phyloP scores from a whole-genome alignment of 2,329 filamentous ascomycete species.

The Cordyceps fumosorosea region DNA sequence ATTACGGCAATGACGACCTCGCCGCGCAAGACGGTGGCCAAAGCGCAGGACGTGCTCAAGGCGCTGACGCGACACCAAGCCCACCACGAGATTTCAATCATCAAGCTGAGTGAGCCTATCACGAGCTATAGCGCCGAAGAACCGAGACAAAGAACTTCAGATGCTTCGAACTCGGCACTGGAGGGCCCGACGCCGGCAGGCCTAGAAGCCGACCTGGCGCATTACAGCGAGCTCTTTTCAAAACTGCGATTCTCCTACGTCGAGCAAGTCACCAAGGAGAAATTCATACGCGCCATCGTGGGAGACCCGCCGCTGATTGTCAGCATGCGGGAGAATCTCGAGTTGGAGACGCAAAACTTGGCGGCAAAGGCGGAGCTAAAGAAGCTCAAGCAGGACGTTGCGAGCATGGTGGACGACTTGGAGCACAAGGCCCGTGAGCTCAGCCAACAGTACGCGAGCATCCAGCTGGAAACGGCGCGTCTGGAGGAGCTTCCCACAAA shows the following conservation, averaged over 20 bases:
- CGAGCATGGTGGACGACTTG: slow-evolving; percentile 64
- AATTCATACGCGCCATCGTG: slow-evolving; percentile 88
- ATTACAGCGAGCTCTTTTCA: slow-evolving; percentile 92
- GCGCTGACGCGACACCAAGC: slow-evolving; percentile 48
- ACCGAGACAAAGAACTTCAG: slow-evolving; percentile 55
- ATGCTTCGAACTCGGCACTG: slow-evolving; percentile 59
- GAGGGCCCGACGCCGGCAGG: slow-evolving; percentile 67
- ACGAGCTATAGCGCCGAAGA: slow-evolving; percentile 40
- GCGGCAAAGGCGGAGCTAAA: slow-evolving; percentile 70
- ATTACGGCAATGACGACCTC: slow-evolving; percentile 16
- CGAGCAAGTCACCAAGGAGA: slow-evolving; percentile 97
- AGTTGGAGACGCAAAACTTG: slow-evolving; percentile 63
- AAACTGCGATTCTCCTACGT: slow-evolving; percentile 97
- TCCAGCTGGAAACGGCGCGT: slow-evolving; percentile 41
- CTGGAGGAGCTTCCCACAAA: slow-evolving; percentile 46
- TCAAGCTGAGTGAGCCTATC: slow-evolving; percentile 71
- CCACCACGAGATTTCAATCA: slow-evolving; percentile 61
- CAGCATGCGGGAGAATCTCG: slow-evolving; percentile 72
- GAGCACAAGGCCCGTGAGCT: slow-evolving; percentile 58
- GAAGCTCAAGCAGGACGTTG: slow-evolving; percentile 71
- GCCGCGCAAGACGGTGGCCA: slow-evolving; percentile 19
- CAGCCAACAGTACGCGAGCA: slow-evolving; percentile 44
- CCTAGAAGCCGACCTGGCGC: slow-evolving; percentile 73
- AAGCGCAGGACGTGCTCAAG: slow-evolving; percentile 37
- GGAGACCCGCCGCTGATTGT: slow-evolving; percentile 85